phyloP scores from a whole-genome alignment of 345 rosid species.

The Mercurialis annua region DNA sequence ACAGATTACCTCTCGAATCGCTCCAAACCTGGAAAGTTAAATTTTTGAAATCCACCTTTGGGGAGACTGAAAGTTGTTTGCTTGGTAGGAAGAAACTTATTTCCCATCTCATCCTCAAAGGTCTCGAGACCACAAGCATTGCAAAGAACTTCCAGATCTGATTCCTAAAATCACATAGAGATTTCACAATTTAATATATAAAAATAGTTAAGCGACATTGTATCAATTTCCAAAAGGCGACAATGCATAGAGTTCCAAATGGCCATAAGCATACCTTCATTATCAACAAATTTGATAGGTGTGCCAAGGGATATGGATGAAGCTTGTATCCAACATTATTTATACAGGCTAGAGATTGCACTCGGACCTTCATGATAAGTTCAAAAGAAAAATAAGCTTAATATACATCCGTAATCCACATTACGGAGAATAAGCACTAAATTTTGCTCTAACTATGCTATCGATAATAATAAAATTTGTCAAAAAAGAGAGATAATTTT shows the following conservation, averaged over 20 bases:
- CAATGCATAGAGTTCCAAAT: background rate
- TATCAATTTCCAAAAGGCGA: too few relatives aligned
- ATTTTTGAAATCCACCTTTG: conserved; percentile 42
- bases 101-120: conserved; percentile 46
- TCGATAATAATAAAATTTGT: background rate
- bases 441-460: background rate
- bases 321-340: conserved; percentile 81
- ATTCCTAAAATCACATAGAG: conserved; percentile 44
- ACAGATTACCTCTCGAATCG: conserved; percentile 25
- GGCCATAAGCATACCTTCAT: conserved; percentile 52
- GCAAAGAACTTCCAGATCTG: conserved; percentile 64
- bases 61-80: conserved; percentile 59
- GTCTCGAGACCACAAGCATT: conserved; percentile 75
- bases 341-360: conserved; percentile 54
- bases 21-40: conserved; percentile 41
- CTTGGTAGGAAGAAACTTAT: conserved; percentile 54
- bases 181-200: conserved; percentile 6
- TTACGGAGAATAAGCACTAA: background rate
- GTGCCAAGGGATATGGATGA: conserved; percentile 75
- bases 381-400: background rate
- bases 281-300: conserved; percentile 56
- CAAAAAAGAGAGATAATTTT: background rate
- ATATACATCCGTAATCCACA: background rate
- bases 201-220: too few relatives aligned
- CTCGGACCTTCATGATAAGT: conserved; percentile 50